Conservation (phyloP, 768 basidiomycete species). For the Tylopilus rubrobrunneus region DNA sequence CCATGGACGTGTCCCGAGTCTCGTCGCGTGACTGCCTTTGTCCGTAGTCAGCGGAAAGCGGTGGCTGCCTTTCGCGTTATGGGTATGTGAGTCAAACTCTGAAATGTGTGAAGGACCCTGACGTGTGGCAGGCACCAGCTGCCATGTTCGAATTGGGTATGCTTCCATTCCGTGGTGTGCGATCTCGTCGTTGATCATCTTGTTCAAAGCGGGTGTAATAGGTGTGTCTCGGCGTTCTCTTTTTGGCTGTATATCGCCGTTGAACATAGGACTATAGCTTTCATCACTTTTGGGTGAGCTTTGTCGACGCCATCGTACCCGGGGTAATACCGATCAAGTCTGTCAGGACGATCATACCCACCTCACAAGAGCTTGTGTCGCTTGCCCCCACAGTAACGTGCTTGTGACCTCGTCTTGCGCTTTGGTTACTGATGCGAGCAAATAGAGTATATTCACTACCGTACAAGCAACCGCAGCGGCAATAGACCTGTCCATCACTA, state of each 20-base stretch:
- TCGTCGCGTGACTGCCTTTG: not conserved
- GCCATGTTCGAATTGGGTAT: too few relatives aligned
- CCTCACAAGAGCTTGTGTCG: not conserved
- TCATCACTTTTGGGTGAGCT: constrained; percentile 13
- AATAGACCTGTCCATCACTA: constrained; percentile 1
- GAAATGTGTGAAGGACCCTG: not conserved
- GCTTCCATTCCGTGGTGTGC: not conserved
- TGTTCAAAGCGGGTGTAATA: not conserved
- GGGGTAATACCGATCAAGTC: too few relatives aligned
- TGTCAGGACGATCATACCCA: constrained; percentile 12
- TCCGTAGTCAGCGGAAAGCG: constrained; percentile 11
- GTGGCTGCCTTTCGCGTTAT: not conserved
- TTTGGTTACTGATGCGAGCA: too few relatives aligned
- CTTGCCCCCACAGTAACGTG: too few relatives aligned
- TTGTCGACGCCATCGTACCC: not conserved
- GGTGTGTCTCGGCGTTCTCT: too few relatives aligned
- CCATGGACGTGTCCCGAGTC: not conserved
- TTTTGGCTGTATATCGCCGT: not conserved
- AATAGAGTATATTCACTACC: too few relatives aligned
- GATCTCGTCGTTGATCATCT: not conserved
- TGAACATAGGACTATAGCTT: constrained; percentile 8
- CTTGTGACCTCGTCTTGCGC: too few relatives aligned
- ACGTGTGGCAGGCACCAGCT: not conserved
- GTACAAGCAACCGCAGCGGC: too few relatives aligned
- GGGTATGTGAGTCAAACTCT: constrained; percentile 1